phyloP scores from a whole-genome alignment of 176 grass and related monocot genomes.

The Bonia amplexicaulis region DNA sequence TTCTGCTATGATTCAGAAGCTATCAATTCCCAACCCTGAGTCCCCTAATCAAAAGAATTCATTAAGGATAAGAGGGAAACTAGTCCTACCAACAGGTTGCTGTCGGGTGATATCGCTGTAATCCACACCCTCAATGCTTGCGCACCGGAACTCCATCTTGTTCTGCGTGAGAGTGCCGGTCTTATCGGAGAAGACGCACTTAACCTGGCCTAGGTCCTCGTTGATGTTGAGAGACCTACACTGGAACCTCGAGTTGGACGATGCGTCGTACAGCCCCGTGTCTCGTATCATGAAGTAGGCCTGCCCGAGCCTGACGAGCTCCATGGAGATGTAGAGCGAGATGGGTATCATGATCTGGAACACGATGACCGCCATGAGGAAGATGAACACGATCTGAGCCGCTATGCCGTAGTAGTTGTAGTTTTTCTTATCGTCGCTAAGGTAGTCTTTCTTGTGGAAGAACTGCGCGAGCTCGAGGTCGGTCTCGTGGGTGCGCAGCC shows the following conservation, averaged over 20 bases:
- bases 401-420: slow-evolving; percentile 87
- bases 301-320: slow-evolving; percentile 82
- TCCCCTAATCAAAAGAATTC: slow-evolving; percentile 7
- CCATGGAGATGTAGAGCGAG: slow-evolving; percentile 96
- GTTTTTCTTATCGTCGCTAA: slow-evolving; percentile 20
- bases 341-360: slow-evolving; percentile 98
- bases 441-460: slow-evolving; percentile 75
- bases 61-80: slow-evolving; percentile 18
- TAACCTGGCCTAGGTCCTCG: slow-evolving; percentile 91
- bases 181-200: slow-evolving; percentile 90
- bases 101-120: slow-evolving; percentile 43
- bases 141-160: slow-evolving; percentile 87
- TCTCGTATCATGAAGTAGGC: slow-evolving; percentile 92
- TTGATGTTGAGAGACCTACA: slow-evolving; percentile 91
- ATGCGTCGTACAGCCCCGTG: slow-evolving; percentile 51
- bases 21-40: slow-evolving; percentile 11
- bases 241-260: slow-evolving; percentile 68
- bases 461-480: slow-evolving; percentile 60
- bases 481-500: slow-evolving; percentile 46
- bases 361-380: slow-evolving; percentile 94
- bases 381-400: slow-evolving; percentile 68
- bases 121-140: slow-evolving; percentile 59
- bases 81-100: slow-evolving; percentile 44
- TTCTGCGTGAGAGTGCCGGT: slow-evolving; percentile 91
- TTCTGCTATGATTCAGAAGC: slow-evolving; percentile 26